Base-by-base conservation (phyloP, 495 filamentous ascomycete genomes). In the Annulohypoxylon moriforme region DNA sequence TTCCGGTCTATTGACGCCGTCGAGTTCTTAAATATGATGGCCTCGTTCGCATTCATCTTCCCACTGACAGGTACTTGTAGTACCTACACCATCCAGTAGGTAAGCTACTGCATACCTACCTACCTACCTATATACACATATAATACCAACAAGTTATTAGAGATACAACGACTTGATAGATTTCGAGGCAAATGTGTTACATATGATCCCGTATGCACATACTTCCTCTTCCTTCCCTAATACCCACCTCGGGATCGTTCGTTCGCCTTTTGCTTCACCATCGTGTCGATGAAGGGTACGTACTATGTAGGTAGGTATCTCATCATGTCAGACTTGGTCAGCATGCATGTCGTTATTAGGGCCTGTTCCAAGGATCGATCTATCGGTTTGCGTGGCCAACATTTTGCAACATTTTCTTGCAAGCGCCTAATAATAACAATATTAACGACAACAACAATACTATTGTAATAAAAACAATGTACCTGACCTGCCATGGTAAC, bases 311-410 rank as follows among this genome's bases (percentile, higher is more conserved):
- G n/a, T n/a, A 29, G 27, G 6, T 64, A 11, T 57, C 55, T 53
- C 18, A 62, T 73, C 66, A 66, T 73, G 71, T 73, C 71, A 69
- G 71, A 68, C 71, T 73, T 73, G 71, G 71, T 73, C 66, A 73
- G 71, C 71, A 73, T 69, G 71, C 71, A 69, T 73, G 66, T 63
- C 56, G 66, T 66, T 69, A 73, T 73, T 68, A 68, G 49, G 53
- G 64, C 40, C 64, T 55, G 64, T 73, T 62, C 66, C 42, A 61
- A 62, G 66, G 65, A 73, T 73, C 64, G 60, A 69, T 66, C 46
- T 73, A 69, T 69, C 61, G 61, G n/a, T 42, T 46, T 69, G 47
- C 60, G 52, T 62, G 70, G 71, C 60, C 71, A 62, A 69, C 60
- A 55, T 55, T 55, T 55, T 31, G 27, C 70, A 61, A 68, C 59